Percentiles rank a stretch among this genome's conserved stretches.
These are phyloP conservation scores for Suillus lakei DNA, from an alignment of 768 basidiomycete genomes.

Conservation along the genomic window DNA sequence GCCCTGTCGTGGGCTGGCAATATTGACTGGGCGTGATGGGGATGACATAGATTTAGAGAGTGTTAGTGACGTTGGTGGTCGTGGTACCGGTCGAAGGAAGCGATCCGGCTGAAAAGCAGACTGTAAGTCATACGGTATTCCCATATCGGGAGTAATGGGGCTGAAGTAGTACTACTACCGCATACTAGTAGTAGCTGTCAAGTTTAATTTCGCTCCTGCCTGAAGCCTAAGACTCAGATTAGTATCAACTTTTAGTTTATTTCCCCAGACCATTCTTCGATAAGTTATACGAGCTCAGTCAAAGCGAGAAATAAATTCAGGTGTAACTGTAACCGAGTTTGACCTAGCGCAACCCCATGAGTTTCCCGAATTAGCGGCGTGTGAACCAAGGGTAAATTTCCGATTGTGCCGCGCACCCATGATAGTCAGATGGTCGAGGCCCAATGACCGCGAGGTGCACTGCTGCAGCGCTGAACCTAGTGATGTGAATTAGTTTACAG, in stretches of 20 bases:
- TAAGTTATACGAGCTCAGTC: background rate
- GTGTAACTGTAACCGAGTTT: too few species aligned
- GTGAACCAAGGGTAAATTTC: too few species aligned
- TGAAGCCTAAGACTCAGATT: background rate
- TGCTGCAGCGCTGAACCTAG: too few species aligned
- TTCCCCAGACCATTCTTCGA: background rate
- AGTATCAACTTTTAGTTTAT: background rate
- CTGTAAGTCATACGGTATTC: background rate
- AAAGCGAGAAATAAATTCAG: background rate
- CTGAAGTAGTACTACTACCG: background rate
- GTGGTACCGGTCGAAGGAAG: background rate
- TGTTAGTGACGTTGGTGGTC: background rate
- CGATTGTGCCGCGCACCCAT: too few species aligned
- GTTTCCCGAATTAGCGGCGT: too few species aligned
- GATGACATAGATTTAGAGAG: conserved; percentile 45
- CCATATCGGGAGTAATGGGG: background rate
- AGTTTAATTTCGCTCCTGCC: background rate
- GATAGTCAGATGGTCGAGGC: too few species aligned
- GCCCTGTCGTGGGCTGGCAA: conserved; percentile 38
- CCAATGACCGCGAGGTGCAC: too few species aligned
- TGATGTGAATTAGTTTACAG: too few species aligned
- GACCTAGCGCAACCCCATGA: too few species aligned
- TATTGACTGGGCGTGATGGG: conserved; percentile 62
- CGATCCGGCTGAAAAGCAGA: background rate
- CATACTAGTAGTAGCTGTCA: background rate